Evolutionary conservation across 768 basidiomycete species (phyloP).

Genomic region (Tricholomella constricta): DNA sequence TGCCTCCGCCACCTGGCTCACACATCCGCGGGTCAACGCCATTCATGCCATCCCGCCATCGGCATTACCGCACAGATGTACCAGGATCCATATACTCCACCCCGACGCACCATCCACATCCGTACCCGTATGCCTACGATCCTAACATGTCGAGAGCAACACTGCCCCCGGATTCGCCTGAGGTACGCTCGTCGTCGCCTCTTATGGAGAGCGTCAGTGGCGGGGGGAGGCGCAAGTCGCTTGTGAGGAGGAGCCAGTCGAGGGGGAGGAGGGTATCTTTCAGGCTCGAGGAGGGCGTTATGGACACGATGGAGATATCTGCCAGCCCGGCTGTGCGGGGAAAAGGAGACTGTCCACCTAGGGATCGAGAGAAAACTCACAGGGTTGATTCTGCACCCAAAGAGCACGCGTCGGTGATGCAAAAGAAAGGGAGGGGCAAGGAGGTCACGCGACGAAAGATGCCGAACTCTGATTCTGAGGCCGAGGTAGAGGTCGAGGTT

Average conservation of each 20-base stretch:
- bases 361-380: not conserved
- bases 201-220: slow-evolving; percentile 24
- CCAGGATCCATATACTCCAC: slow-evolving; percentile 32
- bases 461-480: not conserved
- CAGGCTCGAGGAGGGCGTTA: slow-evolving; percentile 32
- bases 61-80: slow-evolving; percentile 21
- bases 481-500: not conserved
- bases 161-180: slow-evolving; percentile 55
- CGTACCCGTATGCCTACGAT: slow-evolving; percentile 42
- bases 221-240: slow-evolving; percentile 30
- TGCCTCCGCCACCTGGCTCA: slow-evolving; percentile 18
- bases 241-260: slow-evolving; percentile 53
- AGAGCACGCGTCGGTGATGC: not conserved
- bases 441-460: not conserved
- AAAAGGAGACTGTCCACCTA: not conserved
- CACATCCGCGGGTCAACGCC: slow-evolving; percentile 19
- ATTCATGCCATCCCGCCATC: slow-evolving; percentile 32
- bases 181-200: slow-evolving; percentile 40
- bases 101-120: slow-evolving; percentile 39
- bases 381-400: not conserved
- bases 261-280: slow-evolving; percentile 62
- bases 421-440: not conserved
- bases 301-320: slow-evolving; percentile 14
- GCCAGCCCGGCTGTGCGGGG: not conserved
- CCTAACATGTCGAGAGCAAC: slow-evolving; percentile 48